phyloP scores from a whole-genome alignment of 2,329 filamentous ascomycete genomes.

The Exophiala oligosperma region DNA sequence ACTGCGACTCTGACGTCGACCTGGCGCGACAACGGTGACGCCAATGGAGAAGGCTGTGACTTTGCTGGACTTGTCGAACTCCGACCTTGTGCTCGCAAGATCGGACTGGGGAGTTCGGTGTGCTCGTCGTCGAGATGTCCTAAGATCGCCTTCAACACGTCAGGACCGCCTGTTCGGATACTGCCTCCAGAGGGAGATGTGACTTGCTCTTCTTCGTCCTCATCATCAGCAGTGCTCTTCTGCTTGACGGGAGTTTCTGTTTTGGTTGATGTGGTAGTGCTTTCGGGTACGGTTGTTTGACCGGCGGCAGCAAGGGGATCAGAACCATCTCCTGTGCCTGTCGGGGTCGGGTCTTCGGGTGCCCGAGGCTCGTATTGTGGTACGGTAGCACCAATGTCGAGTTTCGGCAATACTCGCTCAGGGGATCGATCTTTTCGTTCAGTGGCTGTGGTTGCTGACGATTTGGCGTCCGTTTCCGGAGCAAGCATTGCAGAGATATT shows the following conservation, averaged over 20 bases:
- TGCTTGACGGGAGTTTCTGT: conserved; percentile 16
- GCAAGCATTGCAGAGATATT: not conserved
- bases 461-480: not conserved
- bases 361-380: conserved; percentile 22
- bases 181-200: conserved; percentile 26
- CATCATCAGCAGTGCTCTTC: not conserved
- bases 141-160: conserved; percentile 27
- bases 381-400: conserved; percentile 19
- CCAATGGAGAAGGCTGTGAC: no score
- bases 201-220: conserved; percentile 14
- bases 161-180: conserved; percentile 25
- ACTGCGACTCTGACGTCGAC: not conserved
- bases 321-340: conserved; percentile 15
- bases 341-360: conserved; percentile 27
- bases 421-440: conserved; percentile 10
- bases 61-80: not conserved
- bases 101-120: conserved; percentile 5
- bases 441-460: not conserved
- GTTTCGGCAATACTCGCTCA: conserved; percentile 11
- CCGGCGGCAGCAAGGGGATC: conserved; percentile 18
- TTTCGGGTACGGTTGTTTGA: not conserved
- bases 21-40: not conserved
- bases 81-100: not conserved
- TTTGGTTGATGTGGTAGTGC: not conserved
- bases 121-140: conserved; percentile 20